phyloP scores from a whole-genome alignment of 2,329 filamentous ascomycete species.

The Drechslera avenae region DNA sequence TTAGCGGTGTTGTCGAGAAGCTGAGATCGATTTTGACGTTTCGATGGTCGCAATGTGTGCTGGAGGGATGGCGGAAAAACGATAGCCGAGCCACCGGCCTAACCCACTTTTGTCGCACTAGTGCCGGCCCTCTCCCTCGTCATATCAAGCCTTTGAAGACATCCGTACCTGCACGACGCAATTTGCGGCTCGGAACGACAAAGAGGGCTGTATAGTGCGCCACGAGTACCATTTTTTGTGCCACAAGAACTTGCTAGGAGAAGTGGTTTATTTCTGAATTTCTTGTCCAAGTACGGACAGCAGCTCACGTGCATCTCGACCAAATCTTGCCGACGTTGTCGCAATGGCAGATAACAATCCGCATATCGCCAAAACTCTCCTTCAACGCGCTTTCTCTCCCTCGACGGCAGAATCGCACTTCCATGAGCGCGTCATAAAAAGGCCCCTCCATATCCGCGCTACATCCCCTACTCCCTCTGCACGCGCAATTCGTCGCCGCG shows the following conservation, averaged over 20 bases:
- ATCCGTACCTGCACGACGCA: no score
- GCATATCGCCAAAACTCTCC: slow-evolving; percentile 59
- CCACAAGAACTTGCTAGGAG: no score
- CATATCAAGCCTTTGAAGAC: not conserved
- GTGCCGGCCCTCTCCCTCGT: not conserved
- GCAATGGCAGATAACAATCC: slow-evolving; percentile 25
- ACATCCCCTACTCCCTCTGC: slow-evolving; percentile 68
- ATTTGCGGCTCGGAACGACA: no score
- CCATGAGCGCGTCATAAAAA: slow-evolving; percentile 80
- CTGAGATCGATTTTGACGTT: slow-evolving; percentile 17
- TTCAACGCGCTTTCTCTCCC: slow-evolving; percentile 79
- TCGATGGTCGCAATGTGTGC: slow-evolving; percentile 14
- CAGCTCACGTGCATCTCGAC: no score
- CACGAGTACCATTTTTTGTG: no score
- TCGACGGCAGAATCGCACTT: slow-evolving; percentile 73
- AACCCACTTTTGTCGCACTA: slow-evolving; percentile 15
- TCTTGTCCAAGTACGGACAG: no score
- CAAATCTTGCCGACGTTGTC: not conserved
- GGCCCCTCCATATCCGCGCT: slow-evolving; percentile 77
- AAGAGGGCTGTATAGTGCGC: no score
- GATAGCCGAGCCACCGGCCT: slow-evolving; percentile 21
- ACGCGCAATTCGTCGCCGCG: slow-evolving; percentile 53
- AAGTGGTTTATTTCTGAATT: no score
- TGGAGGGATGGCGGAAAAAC: slow-evolving; percentile 18
- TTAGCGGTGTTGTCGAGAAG: slow-evolving; percentile 42